Conservation (phyloP, 2,329 filamentous ascomycete genomes). For the Thelonectria discophora region DNA sequence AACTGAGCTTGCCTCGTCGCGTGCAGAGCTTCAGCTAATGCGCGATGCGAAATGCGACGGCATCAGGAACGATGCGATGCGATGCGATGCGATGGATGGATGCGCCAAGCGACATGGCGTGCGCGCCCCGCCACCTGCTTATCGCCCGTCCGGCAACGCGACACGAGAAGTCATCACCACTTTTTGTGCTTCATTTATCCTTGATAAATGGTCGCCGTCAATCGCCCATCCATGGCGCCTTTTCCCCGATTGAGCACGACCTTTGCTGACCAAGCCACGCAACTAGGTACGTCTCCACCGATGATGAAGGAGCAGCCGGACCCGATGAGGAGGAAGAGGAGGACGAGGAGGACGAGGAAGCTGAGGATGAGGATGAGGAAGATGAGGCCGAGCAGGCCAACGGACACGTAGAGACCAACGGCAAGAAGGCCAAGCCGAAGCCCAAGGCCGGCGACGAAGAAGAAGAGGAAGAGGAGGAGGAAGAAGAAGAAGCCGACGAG, state of each 20-base stretch:
- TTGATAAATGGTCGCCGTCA: background rate
- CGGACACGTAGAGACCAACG: slow-evolving; percentile 34
- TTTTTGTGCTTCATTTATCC: background rate
- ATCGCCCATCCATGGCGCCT: slow-evolving; percentile 8
- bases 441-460: slow-evolving; percentile 45
- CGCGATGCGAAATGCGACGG: slow-evolving; percentile 22
- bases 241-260: slow-evolving; percentile 11
- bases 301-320: slow-evolving; percentile 50
- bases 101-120: slow-evolving; percentile 32
- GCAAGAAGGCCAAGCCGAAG: slow-evolving; percentile 36
- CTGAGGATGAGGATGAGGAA: slow-evolving; percentile 44
- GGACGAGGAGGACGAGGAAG: slow-evolving; percentile 45
- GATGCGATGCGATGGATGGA: slow-evolving; percentile 13
- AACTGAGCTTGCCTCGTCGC: background rate
- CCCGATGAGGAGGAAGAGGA: slow-evolving; percentile 50
- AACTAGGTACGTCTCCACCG: slow-evolving; percentile 49
- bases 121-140: slow-evolving; percentile 5
- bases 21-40: slow-evolving; percentile 26
- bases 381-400: slow-evolving; percentile 46
- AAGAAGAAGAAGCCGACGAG: slow-evolving; percentile 43
- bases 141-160: slow-evolving; percentile 7
- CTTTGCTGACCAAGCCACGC: slow-evolving; percentile 26
- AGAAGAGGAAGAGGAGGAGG: slow-evolving; percentile 47
- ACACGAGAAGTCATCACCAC: slow-evolving; percentile 5
- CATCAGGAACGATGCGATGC: background rate